These are phyloP conservation scores for Suhomyces bribrorum DNA, from an alignment of 1,139 yeast species.

Conservation along the genomic window DNA sequence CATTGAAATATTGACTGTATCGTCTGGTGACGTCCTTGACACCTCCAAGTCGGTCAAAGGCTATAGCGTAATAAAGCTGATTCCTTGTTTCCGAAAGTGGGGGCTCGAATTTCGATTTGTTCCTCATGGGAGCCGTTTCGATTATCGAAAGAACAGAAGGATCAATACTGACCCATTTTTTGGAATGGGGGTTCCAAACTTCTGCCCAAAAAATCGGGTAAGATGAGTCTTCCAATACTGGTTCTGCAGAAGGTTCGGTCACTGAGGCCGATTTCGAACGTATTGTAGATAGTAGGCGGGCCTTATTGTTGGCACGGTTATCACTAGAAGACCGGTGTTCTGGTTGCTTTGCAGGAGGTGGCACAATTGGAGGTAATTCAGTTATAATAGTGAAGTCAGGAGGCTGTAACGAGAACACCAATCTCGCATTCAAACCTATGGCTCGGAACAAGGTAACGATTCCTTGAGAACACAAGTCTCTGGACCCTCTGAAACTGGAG, in stretches of 20 bases:
- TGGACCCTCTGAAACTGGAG: slow-evolving; percentile 58
- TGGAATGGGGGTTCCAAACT: slow-evolving; percentile 77
- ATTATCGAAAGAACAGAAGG: slow-evolving; percentile 66
- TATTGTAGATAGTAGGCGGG: slow-evolving; percentile 12
- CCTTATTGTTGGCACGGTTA: slow-evolving; percentile 6
- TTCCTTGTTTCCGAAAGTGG: slow-evolving; percentile 62
- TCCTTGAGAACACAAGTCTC: slow-evolving; percentile 86
- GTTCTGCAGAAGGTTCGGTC: neutral
- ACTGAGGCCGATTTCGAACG: slow-evolving; percentile 9
- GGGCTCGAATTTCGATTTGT: slow-evolving; percentile 73
- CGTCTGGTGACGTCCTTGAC: slow-evolving; percentile 84
- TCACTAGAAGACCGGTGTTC: slow-evolving; percentile 3
- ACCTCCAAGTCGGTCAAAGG: slow-evolving; percentile 65
- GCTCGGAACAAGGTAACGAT: slow-evolving; percentile 76
- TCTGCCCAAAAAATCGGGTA: slow-evolving; percentile 92
- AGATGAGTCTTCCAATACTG: slow-evolving; percentile 29
- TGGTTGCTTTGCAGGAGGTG: slow-evolving; percentile 1
- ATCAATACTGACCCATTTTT: slow-evolving; percentile 84
- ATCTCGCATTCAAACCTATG: slow-evolving; percentile 68
- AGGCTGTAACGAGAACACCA: slow-evolving; percentile 83
- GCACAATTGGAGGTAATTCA: slow-evolving; percentile 18
- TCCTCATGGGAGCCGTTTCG: slow-evolving; percentile 61
- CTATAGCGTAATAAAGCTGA: slow-evolving; percentile 71
- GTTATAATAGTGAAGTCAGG: slow-evolving; percentile 68
- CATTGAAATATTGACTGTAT: slow-evolving; percentile 69